A percentile compares a stretch with the other conserved stretches of the same genome.
These are phyloP conservation scores for Yamadazyma spencermartinsiae DNA, from an alignment of 1,139 yeast genomes.

Conservation along the genomic window DNA sequence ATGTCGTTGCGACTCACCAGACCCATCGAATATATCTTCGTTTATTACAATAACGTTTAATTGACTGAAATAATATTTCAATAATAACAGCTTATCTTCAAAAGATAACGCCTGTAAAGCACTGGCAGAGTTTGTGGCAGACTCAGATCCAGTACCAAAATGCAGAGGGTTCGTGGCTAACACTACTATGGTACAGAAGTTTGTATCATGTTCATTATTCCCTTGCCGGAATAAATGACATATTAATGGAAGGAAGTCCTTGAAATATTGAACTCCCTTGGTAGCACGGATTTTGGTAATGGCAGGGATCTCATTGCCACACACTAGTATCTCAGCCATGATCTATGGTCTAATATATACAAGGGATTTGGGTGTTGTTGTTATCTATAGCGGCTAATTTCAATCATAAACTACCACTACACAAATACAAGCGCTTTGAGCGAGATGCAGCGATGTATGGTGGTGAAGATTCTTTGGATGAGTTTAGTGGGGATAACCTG, in stretches of 20 bases:
- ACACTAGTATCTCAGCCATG: slow-evolving; percentile 10
- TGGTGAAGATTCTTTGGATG: too few species aligned
- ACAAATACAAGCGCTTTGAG: too few species aligned
- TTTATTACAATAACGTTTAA: slow-evolving; percentile 37
- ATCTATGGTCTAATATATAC: neutral
- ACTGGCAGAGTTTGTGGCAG: too few species aligned
- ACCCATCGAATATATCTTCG: slow-evolving; percentile 20
- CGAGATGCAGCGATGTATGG: too few species aligned
- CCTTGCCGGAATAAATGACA: slow-evolving; percentile 33
- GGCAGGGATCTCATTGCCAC: slow-evolving; percentile 3
- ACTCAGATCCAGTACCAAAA: neutral
- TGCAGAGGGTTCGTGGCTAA: slow-evolving; percentile 19
- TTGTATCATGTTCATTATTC: slow-evolving; percentile 36
- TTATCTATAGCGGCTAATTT: too few species aligned
- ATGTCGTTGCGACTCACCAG: slow-evolving; percentile 6
- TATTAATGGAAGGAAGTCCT: slow-evolving; percentile 16
- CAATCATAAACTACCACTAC: too few species aligned
- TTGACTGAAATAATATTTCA: slow-evolving; percentile 44
- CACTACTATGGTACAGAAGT: slow-evolving; percentile 35
- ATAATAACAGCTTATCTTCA: slow-evolving; percentile 31
- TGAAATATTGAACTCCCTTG: neutral
- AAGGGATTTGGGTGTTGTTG: too few species aligned
- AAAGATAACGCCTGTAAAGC: slow-evolving; percentile 22
- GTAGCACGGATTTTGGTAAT: neutral
- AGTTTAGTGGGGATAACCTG: too few species aligned